phyloP scores from a whole-genome alignment of 768 basidiomycete species.

The Daedaleopsis nitida region DNA sequence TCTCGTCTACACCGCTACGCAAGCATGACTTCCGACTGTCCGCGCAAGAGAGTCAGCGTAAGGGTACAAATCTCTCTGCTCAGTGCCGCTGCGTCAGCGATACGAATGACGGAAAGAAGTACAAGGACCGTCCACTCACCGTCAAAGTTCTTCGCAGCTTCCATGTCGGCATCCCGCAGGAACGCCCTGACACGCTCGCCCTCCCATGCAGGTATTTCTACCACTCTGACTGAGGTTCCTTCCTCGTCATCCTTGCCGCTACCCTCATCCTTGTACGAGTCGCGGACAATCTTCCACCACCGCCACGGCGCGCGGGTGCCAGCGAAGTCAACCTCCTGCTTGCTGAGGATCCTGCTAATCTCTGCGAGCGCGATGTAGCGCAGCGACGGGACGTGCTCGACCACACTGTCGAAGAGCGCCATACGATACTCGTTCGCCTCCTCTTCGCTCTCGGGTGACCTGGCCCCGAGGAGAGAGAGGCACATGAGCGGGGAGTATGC shows the following conservation, averaged over 20 bases:
- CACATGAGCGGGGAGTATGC: neutral
- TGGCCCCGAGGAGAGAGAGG: neutral
- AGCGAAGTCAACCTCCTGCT: neutral
- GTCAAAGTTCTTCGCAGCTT: neutral
- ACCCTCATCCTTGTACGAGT: no score
- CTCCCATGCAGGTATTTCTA: constrained; percentile 12
- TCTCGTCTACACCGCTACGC: no score
- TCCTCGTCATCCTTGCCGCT: neutral
- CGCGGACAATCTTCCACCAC: constrained; percentile 5
- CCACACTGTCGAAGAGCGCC: neutral
- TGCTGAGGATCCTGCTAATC: neutral
- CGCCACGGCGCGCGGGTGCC: constrained; percentile 5
- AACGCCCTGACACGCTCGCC: constrained; percentile 2
- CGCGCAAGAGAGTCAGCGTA: no score
- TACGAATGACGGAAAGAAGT: no score
- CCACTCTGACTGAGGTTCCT: neutral
- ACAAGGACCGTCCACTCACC: no score
- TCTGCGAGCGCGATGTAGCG: constrained; percentile 4
- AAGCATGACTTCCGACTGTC: no score
- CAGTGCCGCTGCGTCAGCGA: no score
- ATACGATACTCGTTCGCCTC: neutral
- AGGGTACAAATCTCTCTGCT: no score
- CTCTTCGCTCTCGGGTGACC: neutral
- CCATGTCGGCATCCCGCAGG: constrained; percentile 6
- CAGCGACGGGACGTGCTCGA: neutral